Base-by-base conservation (phyloP, 2,329 filamentous ascomycete genomes). In the Clarireedia paspali region DNA sequence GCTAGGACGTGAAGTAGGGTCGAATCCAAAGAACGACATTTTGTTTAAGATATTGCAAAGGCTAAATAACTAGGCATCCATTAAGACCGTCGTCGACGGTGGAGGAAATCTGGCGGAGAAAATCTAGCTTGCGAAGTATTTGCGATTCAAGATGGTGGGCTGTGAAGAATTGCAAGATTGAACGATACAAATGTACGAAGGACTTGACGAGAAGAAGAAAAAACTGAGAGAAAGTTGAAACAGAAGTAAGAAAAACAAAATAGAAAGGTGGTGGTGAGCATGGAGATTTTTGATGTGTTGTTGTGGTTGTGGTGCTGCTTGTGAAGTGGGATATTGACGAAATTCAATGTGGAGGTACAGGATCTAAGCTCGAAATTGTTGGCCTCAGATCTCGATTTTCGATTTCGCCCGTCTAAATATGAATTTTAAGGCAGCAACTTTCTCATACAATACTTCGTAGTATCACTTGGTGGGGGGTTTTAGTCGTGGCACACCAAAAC, bases 11-110 rank as follows among this genome's bases (percentile, higher is more conserved):
- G 85, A 80, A 60, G 78, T 80, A 56, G 86, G 78, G 70, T 95
- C 87, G 73, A 95, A 91, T 64, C 89, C 89, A 73, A 96, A 96
- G 78, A 96, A 96, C 36, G 91, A 91, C 91, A 96, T 94, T 64
- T 62, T 34, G 9, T 49, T 46, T 26, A 42, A 44, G n/a, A 47
- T 47, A 44, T 47, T 9, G 51, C 12, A 27, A 30, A 38, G 23
- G 39, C 38, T 42, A 23, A 51, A n/a, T n/a, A 51, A 51, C 23
- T 47, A 39, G 9, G 6, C 15, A 23, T 53, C 44, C 51, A 53
- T 53, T 20, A 53, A 53, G 17, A 26, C 20, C 20, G 20, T 20
- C 20, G 10, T 23, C 17, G 17, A 44, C 20, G 45, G 17, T 36
- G 26, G 5, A 15, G 47, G n/a, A 20, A 14, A 38, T 34, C 7